These are phyloP conservation scores for Pulveroboletus sp. DNA, from an alignment of 768 basidiomycete species.

Conservation along the genomic window DNA sequence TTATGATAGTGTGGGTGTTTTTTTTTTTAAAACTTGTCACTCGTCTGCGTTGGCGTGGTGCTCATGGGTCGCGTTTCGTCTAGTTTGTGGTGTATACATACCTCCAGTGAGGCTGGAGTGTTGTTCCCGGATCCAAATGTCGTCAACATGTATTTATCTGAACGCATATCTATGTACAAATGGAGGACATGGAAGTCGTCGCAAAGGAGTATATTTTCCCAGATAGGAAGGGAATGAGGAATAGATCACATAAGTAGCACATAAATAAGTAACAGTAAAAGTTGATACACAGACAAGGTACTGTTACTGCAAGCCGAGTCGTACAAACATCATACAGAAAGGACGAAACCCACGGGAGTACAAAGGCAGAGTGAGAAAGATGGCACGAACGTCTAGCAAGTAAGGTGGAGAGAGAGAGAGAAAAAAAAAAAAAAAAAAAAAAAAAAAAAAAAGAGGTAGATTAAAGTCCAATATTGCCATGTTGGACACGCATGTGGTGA, in stretches of 20 bases:
- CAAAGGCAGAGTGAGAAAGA: constrained; percentile 4
- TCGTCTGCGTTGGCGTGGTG: neutral
- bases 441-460: neutral
- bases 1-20: constrained; percentile 46
- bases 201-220: too few relatives aligned
- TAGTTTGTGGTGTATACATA: constrained; percentile 42
- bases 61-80: neutral
- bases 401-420: neutral
- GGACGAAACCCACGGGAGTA: too few relatives aligned
- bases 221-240: neutral
- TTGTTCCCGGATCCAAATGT: neutral
- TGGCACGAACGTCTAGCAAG: neutral
- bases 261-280: constrained; percentile 18
- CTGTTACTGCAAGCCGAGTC: neutral
- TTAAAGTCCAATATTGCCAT: constrained; percentile 58
- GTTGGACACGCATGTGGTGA: constrained; percentile 63
- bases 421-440: too few relatives aligned
- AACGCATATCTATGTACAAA: constrained; percentile 8
- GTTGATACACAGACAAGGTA: neutral
- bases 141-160: constrained; percentile 16
- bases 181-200: neutral
- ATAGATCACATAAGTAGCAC: constrained; percentile 15
- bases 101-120: constrained; percentile 10
- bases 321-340: constrained; percentile 13
- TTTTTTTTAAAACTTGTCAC: neutral